Conservation (phyloP, 2,329 filamentous ascomycete species). For the Ramularia endophylla region DNA sequence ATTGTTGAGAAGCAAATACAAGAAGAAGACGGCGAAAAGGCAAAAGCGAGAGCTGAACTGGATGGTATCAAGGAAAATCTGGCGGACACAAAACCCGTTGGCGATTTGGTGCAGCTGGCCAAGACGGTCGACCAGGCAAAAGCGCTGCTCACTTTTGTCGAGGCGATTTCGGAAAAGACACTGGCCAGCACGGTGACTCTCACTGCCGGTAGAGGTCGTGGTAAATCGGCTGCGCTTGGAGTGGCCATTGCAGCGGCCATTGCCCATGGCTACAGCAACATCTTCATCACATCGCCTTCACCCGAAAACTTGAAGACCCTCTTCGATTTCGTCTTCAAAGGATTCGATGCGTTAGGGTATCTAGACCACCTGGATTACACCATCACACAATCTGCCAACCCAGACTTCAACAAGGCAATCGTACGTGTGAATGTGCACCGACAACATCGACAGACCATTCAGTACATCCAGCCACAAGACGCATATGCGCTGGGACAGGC, state of each 20-base stretch:
- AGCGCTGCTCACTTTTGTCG: constrained; percentile 92
- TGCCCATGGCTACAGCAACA: constrained; percentile 96
- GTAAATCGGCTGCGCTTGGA: constrained; percentile 94
- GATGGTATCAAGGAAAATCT: constrained; percentile 82
- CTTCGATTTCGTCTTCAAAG: constrained; percentile 98
- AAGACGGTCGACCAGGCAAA: constrained; percentile 95
- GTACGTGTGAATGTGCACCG: constrained; percentile 94
- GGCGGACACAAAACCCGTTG: constrained; percentile 78
- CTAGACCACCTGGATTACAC: constrained; percentile 95
- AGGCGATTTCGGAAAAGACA: constrained; percentile 94
- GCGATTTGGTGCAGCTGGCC: constrained; percentile 75
- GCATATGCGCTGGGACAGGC: constrained; percentile 92
- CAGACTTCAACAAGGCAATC: constrained; percentile 98
- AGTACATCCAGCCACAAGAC: constrained; percentile 97
- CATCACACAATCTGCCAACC: constrained; percentile 96
- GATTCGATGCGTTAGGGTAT: constrained; percentile 90
- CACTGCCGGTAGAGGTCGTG: constrained; percentile 88
- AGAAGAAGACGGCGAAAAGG: constrained; percentile 67
- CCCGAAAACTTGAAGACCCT: constrained; percentile 98
- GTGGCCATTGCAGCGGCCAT: constrained; percentile 91
- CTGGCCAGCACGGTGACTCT: constrained; percentile 87
- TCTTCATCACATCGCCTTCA: constrained; percentile 96
- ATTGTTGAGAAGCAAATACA: constrained; percentile 76
- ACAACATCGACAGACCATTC: constrained; percentile 93
- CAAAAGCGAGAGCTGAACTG: constrained; percentile 66